phyloP scores from a whole-genome alignment of 768 basidiomycete species.

The Favolaschia claudopus region DNA sequence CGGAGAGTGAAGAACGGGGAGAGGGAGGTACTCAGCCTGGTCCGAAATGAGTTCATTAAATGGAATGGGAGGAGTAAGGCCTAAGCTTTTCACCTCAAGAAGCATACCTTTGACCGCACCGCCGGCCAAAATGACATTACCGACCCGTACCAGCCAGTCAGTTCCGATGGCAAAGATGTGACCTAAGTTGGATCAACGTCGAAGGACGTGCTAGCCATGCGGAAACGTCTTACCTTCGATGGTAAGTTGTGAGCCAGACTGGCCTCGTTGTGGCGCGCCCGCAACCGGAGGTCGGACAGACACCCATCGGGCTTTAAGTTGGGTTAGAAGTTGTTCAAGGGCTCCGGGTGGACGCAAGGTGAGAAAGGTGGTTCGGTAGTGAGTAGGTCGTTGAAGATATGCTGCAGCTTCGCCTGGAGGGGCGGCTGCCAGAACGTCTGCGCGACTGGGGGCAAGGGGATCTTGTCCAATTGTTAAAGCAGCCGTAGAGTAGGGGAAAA shows the following conservation, averaged over 20 bases:
- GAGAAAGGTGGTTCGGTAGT: constrained; percentile 80
- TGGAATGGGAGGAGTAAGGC: constrained; percentile 7
- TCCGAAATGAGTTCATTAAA: constrained; percentile 2
- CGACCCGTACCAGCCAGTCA: constrained; percentile 84
- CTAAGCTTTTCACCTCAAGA: constrained; percentile 63
- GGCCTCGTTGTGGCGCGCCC: constrained; percentile 50
- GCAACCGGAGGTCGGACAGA: constrained; percentile 63
- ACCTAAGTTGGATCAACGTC: not conserved
- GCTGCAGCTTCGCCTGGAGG: constrained; percentile 50
- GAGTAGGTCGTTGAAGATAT: constrained; percentile 59
- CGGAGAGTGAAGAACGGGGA: constrained; percentile 72
- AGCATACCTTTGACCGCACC: constrained; percentile 86
- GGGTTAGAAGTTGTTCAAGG: constrained; percentile 75
- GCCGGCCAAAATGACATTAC: constrained; percentile 78
- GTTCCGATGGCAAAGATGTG: constrained; percentile 77
- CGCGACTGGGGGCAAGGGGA: constrained; percentile 71
- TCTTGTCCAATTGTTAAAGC: too few relatives aligned
- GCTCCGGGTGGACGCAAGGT: constrained; percentile 78
- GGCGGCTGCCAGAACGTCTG: constrained; percentile 60
- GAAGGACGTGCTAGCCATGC: not conserved
- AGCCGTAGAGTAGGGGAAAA: too few relatives aligned
- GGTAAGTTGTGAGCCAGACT: constrained; percentile 67
- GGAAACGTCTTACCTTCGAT: constrained; percentile 61
- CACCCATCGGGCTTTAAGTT: constrained; percentile 80
- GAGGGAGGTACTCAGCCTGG: constrained; percentile 84